Percentiles rank a stretch among this genome's conserved stretches.
Conservation (phyloP, 1,139 yeast species). For the Entelexis paramagnoliae region DNA sequence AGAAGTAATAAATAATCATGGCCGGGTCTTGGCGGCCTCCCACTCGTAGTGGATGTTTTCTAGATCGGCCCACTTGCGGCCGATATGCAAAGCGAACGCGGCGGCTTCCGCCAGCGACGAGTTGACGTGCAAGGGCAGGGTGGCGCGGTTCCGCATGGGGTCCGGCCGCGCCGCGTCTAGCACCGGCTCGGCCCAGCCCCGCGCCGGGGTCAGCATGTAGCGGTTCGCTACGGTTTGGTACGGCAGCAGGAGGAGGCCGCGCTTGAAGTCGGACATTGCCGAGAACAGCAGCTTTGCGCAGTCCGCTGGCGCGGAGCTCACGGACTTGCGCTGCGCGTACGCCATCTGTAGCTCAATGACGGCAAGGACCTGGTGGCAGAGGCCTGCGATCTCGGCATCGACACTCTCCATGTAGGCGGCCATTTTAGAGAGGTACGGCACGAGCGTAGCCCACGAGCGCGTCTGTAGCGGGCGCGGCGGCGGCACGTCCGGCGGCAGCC, state of each 20-base stretch:
- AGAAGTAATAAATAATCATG: neutral
- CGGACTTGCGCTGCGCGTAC: constrained; percentile 4
- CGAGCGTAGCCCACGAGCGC: constrained; percentile 33
- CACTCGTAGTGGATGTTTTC: constrained; percentile 22
- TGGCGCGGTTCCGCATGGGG: constrained; percentile 32
- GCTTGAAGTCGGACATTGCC: constrained; percentile 28
- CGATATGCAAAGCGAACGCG: constrained; percentile 32
- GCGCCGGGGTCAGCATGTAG: constrained; percentile 19
- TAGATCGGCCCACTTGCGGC: constrained; percentile 24
- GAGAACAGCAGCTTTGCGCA: constrained; percentile 18
- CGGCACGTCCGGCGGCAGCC: constrained; percentile 10
- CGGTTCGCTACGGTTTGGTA: constrained; percentile 25
- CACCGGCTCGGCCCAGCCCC: constrained; percentile 14
- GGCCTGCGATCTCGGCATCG: constrained; percentile 27
- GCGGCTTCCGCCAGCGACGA: constrained; percentile 37
- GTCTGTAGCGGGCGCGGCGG: constrained; percentile 24
- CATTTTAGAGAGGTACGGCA: constrained; percentile 28
- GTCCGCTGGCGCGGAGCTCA: constrained; percentile 4
- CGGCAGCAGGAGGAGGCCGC: constrained; percentile 29
- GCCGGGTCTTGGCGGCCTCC: constrained; percentile 10
- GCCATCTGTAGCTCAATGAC: constrained; percentile 31
- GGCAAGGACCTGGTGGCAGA: constrained; percentile 33
- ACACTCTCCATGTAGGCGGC: constrained; percentile 21
- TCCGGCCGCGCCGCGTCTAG: constrained; percentile 26
- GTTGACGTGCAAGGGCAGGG: constrained; percentile 33